These are phyloP conservation scores for Tolypocladium inflatum DNA, from an alignment of 2,329 filamentous ascomycete genomes.

Conservation along the genomic window DNA sequence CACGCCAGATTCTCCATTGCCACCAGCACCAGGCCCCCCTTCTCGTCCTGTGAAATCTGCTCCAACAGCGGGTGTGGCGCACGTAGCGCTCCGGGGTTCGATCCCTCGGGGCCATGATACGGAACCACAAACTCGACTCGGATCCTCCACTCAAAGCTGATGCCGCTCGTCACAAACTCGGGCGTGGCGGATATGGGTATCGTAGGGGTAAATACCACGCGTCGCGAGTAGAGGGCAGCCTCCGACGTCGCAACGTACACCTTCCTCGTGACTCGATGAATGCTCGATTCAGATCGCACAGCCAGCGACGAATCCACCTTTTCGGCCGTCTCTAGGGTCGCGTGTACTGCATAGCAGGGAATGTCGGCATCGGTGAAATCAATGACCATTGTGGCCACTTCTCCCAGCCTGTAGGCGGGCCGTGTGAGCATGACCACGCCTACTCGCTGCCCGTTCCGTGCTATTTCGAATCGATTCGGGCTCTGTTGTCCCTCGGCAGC, in stretches of 20 bases:
- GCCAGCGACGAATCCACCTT: conserved; percentile 72
- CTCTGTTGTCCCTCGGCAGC: conserved; percentile 61
- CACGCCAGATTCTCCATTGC: conserved; percentile 70
- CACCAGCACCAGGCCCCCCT: conserved; percentile 63
- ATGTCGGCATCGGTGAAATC: conserved; percentile 74
- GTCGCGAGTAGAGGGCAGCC: conserved; percentile 70
- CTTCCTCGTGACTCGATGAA: conserved; percentile 77
- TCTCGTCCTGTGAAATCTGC: conserved; percentile 67
- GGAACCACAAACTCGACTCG: conserved; percentile 88
- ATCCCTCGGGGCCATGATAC: conserved; percentile 26
- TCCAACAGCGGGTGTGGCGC: conserved; percentile 54
- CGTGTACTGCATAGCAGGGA: conserved; percentile 76
- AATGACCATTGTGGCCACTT: conserved; percentile 73
- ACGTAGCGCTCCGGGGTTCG: conserved; percentile 10
- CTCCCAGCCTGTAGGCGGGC: conserved; percentile 81
- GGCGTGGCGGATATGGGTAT: conserved; percentile 80
- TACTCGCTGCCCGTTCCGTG: conserved; percentile 83
- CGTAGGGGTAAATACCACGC: conserved; percentile 71
- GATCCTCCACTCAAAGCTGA: conserved; percentile 81
- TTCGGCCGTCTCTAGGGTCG: conserved; percentile 79
- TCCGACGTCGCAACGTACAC: conserved; percentile 72
- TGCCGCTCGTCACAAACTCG: conserved; percentile 82
- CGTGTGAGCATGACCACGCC: conserved; percentile 83
- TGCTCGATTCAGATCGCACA: conserved; percentile 73
- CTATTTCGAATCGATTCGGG: conserved; percentile 91